Base-by-base conservation (phyloP, 2,329 filamentous ascomycete species). In the Aphanoascus verrucosus region DNA sequence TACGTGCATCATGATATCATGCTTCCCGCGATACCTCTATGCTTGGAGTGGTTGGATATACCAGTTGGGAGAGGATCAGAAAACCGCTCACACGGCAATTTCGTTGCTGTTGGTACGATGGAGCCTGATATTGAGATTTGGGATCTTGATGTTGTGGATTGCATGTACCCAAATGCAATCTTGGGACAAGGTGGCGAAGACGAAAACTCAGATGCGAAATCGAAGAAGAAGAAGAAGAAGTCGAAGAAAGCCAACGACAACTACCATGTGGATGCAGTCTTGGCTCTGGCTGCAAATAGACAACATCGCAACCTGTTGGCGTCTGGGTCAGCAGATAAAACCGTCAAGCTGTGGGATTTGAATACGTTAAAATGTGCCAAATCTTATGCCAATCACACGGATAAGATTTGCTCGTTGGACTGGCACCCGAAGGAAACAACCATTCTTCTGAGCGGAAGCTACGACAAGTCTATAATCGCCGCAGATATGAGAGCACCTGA, bases 1-100 rank as follows among this genome's bases (percentile, higher is more conserved):
- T 98, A 98, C 69, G 91, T 98, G 20, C 93, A 98, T 74, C 93
- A 98, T 78, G 93, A 98, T 70, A 94, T 98, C 63, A 97, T 98
- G 91, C 80, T 98, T 53, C 93, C 93, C 32, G 91, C 91, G 20
- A 95, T 98, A 65, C 93, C 93, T 9, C 81, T 98, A 5, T 93
- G 88, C 64, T 80, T 97, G 40, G 93, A 98, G 74, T 98, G 93
- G 93, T 73, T 98, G 43, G 88, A 96, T 67, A 78, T 95, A 53
- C 85, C 88, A n/a, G 88, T 95, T 35, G 84, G 86, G 59, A 88
- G 88, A 67, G 71, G 77, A 9, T 72, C 77, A 4, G 79, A 80
- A 41, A 80, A 80, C 57, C 81, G 86, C 58, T 77, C 80, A 20
- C 79, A 77, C 48, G 93, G 87, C 53, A 98, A 95, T 73, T 96